Conservation (phyloP, 257 asterid genomes). For the Salvia miltiorrhiza region DNA sequence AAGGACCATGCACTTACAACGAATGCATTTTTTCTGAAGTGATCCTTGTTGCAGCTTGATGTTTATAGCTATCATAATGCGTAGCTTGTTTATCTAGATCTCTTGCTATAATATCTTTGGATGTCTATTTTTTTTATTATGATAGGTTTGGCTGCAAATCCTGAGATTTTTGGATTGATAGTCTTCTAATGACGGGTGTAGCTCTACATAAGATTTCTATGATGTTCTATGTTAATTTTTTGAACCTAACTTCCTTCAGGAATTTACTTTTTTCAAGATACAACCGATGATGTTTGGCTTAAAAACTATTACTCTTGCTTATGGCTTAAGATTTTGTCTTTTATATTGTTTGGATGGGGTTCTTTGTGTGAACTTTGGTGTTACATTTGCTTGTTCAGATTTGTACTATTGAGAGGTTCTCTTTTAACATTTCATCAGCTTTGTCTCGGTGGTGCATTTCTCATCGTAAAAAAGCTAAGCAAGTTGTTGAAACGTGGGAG, state of each 20-base stretch:
- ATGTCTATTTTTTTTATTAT: neutral
- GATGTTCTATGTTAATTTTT: neutral
- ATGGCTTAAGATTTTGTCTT: neutral
- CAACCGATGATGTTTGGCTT: neutral
- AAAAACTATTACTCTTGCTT: constrained; percentile 5
- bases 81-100: neutral
- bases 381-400: constrained; percentile 15
- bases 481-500: constrained; percentile 92
- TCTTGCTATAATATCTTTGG: neutral
- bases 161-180: neutral
- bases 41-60: no score
- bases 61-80: neutral
- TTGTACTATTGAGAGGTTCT: constrained; percentile 20
- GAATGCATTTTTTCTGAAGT: no score
- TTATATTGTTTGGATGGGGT: neutral
- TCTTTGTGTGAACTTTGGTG: constrained; percentile 2
- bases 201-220: neutral
- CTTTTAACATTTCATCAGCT: constrained; percentile 61
- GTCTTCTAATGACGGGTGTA: neutral
- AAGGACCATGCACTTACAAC: no score
- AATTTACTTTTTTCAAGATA: neutral
- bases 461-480: constrained; percentile 84
- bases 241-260: neutral
- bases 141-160: neutral
- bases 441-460: constrained; percentile 88